Evolutionary conservation across 1,139 yeast genomes (phyloP), one percentile per base, ranked within the genome.

Genomic region (Suhomyces kunorum): DNA sequence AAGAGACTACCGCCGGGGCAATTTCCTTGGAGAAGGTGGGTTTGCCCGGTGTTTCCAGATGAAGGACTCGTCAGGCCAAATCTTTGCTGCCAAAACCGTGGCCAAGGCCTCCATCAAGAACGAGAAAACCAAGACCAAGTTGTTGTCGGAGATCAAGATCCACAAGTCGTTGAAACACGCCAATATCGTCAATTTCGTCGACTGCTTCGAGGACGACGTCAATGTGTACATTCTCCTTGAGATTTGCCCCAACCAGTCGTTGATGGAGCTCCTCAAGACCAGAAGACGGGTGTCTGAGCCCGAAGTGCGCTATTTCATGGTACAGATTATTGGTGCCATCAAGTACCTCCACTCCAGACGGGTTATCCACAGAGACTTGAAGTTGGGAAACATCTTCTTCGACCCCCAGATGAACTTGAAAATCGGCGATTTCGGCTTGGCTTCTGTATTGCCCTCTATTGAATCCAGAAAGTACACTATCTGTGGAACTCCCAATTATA

Each of bases 11-110:
- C 87, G 87, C 54, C 80, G 98, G 59, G 98, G 98, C 3, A 76
- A 76, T 44, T 89, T 90, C 53, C 71, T 94, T 28, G 99, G 99
- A 23, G 98, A 89, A 69, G 99, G 99, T 44, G 99, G 99, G 0
- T 94, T 94, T 71, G 99, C 98, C 14, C 81, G 98, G 59, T 94
- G 98, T 62, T 94, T 94, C 68, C 97, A 92, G 63, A 94, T 94
- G 75, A 87, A 86, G 59, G 96, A 88, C 61, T 84, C 90, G 47
- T 73, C 78, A 46, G 98, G 98, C 27, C 80, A 82, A 57, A 78
- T 88, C 3, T 92, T 76, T 65, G 99, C 98, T 20, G 99, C 99
- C 25, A 94, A 94, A 59, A 94, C 98, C 0, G 95, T 94, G 32
- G 98, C 99, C 37, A 94, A 92, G 65, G 90, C 90, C 1, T 88